Conservation (phyloP, 129 eudicot genomes). For the Logfia minima region DNA sequence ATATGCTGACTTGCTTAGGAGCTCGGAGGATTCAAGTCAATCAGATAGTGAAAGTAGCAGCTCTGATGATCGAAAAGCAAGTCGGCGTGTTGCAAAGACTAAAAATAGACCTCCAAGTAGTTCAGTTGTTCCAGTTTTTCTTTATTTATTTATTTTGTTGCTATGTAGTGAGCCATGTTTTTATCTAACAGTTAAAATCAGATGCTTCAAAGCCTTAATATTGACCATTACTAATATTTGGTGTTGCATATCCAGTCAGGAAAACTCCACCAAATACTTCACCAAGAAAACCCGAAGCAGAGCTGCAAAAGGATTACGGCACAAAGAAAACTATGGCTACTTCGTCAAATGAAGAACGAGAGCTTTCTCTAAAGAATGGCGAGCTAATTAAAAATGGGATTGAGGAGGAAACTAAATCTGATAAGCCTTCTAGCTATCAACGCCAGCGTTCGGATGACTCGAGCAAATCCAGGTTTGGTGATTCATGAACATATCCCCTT, state of each 20-base stretch:
- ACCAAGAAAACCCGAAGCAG: conserved; percentile 31
- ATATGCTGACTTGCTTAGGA: conserved; percentile 17
- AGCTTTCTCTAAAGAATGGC: conserved; percentile 41
- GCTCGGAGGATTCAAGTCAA: conserved; percentile 31
- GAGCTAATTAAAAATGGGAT: conserved; percentile 38
- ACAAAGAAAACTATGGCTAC: conserved; percentile 23
- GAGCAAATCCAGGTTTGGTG: conserved; percentile 64
- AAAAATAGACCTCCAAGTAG: conserved; percentile 28
- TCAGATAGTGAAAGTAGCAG: conserved; percentile 51
- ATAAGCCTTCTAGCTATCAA: conserved; percentile 31
- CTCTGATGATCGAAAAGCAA: conserved; percentile 65
- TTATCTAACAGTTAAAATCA: neutral
- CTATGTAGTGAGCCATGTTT: neutral
- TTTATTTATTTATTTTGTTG: neutral
- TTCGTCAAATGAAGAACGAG: conserved; percentile 48
- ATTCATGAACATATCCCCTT: neutral
- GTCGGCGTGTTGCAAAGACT: conserved; percentile 8
- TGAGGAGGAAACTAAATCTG: conserved; percentile 36
- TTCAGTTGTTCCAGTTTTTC: conserved; percentile 34
- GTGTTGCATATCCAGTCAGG: conserved; percentile 32
- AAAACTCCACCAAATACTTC: conserved; percentile 25
- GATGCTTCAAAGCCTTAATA: conserved; percentile 1
- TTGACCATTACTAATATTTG: neutral
- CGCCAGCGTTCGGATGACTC: conserved; percentile 33
- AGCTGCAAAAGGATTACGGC: conserved; percentile 41